Base-by-base conservation (phyloP, 2,329 filamentous ascomycete genomes). In the Alternaria sp. region DNA sequence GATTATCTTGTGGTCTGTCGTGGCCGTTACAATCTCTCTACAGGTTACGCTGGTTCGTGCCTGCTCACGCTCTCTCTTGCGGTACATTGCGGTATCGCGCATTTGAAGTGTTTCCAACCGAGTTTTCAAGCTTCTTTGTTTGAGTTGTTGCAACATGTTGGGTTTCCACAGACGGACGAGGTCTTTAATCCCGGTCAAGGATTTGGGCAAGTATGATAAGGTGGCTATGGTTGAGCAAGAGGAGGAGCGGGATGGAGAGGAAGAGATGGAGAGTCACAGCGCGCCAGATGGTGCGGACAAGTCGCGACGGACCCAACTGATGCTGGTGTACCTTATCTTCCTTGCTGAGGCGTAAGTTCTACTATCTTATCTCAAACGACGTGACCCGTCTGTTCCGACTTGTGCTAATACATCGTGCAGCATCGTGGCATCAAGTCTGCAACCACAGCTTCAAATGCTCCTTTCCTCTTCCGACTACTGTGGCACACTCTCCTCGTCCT, bases 351-450 rank as follows among this genome's bases (percentile, higher is more conserved):
- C 80, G 73, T 78, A 72, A 49, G 76, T 72, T 31, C 48, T 46
- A 21, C 29, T 31, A 48, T 4, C 51, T 26, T 40, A 34, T 37
- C 53, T 46, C 44, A 28, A 17, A 3, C 11, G 37, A 7, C 33
- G 34, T 21, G 29, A 39, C 26, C 28, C 37, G 14, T 50, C 36
- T 23, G 28, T 28, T 44, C 49, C 44, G 33, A 60, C 44, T 48
- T 51, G 39, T 58, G 51, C 58, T 59, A 31, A 66, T 50, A 29
- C 36, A 2, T 54, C 10, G 31, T 28, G 42, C 58, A 78, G 76
- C 36, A 80, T 82, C 66, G 81, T 82, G 78, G 78, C 80, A 26
- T 80, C 80, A n/a, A 80, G 79, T 51, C 74, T 82, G 6, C 79
- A 81, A 48, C 77, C 80, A 13, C 80, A 82, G 57, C 77, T 82